Evolutionary conservation across 1,139 yeast genomes (phyloP).

Genomic region (Candida labiduridarum): DNA sequence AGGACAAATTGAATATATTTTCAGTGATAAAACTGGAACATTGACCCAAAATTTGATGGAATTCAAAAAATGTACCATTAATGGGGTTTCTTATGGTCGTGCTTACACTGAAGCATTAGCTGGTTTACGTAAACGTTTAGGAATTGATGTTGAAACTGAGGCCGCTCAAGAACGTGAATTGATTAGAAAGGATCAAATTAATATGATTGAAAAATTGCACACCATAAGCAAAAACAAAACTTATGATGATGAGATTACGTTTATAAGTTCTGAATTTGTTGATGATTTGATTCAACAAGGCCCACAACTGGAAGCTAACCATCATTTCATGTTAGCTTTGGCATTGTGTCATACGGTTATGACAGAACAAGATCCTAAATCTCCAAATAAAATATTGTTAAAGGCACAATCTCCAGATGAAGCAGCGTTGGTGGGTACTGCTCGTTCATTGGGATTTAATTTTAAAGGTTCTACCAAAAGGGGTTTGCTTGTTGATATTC

Average conservation of each 20-base stretch:
- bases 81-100: slow-evolving; percentile 56
- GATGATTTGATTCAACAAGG: slow-evolving; percentile 37
- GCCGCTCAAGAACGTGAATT: slow-evolving; percentile 38
- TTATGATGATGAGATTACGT: slow-evolving; percentile 47
- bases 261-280: slow-evolving; percentile 50
- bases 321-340: slow-evolving; percentile 54
- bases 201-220: slow-evolving; percentile 38
- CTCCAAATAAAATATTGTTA: slow-evolving; percentile 38
- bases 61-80: slow-evolving; percentile 60
- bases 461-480: slow-evolving; percentile 50
- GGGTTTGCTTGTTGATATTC: slow-evolving; percentile 45
- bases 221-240: slow-evolving; percentile 23
- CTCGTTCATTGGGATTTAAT: slow-evolving; percentile 55
- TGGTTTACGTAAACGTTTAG: slow-evolving; percentile 58
- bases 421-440: slow-evolving; percentile 63
- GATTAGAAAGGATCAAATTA: slow-evolving; percentile 38
- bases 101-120: slow-evolving; percentile 66
- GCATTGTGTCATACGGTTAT: slow-evolving; percentile 65
- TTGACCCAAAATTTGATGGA: slow-evolving; percentile 65
- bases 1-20: slow-evolving; percentile 65
- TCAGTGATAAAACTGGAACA: slow-evolving; percentile 65
- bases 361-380: slow-evolving; percentile 47
- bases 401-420: slow-evolving; percentile 71
- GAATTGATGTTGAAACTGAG: slow-evolving; percentile 55
- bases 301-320: slow-evolving; percentile 39